Evolutionary conservation across 2,329 filamentous ascomycete genomes (phyloP), one percentile per base, ranked within the genome.

Genomic region (Calonectria pseudoreteaudii): DNA sequence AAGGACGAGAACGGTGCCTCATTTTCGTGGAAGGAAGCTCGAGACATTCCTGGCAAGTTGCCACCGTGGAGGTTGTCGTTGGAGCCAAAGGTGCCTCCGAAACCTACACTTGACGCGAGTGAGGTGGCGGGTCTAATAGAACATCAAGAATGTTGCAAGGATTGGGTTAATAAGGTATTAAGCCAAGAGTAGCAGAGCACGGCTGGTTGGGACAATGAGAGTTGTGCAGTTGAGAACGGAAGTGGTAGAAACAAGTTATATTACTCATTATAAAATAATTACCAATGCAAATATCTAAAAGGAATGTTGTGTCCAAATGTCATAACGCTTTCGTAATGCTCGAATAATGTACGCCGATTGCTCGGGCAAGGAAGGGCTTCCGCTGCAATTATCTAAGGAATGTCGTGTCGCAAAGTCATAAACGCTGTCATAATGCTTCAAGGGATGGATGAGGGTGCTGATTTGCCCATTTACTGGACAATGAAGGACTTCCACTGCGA

Each of bases 401-500:
- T 44, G 41, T 44, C 18, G 41, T 44, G 18, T 44, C 41, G 41
- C 8, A 20, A n/a, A 20, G 41, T 44, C 41, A 34, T 34, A 34
- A 31, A 34, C 11, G 41, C 41, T n/a, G 41, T 44, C 16, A 7
- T 44, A 44, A 44, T 44, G 41, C 41, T n/a, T 1, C 9, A 44
- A 44, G 5, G 20, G 41, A 16, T 44, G 41, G 44, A 23, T 11
- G n/a, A n/a, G n/a, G n/a, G n/a, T n/a, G n/a, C n/a, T n/a, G n/a
- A n/a, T n/a, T n/a, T 31, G 44, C 44, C 44, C 20, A 47, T 49
- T 47, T 31, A 49, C 38, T 47, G 16, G 14, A 65, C 60, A 18
- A 65, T 34, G 26, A 65, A 65, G 9, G 60, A 44, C 60, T 65
- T 65, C 60, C 60, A 65, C 60, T 49, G 41, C 11, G 26, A 34